Evolutionary conservation across 768 basidiomycete species (phyloP), one percentile per base, ranked within the genome.

Genomic region (Hemileccinum impolitum): DNA sequence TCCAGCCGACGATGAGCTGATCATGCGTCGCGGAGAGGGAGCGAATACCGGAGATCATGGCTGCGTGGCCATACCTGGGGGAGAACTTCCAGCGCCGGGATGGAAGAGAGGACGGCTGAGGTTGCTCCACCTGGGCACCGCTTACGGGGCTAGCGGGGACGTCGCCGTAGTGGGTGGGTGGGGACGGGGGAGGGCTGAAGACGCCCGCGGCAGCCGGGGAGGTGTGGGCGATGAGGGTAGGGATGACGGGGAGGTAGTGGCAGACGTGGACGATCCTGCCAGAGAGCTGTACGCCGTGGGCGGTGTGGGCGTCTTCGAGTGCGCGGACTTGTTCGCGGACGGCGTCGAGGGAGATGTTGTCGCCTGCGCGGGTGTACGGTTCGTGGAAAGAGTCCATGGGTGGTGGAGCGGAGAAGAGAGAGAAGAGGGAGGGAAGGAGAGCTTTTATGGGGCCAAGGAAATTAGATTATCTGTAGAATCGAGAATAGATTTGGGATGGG

Each of bases 1-100:
- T 90, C 90, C 96, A 95, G 18, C 93, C 95, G 38, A 98, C 77
- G 64, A 97, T 80, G 61, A 95, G 67, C 72, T 98, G 92, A 58
- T 95, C 87, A 68, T 95, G 89, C 0, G 88, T 87, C 12, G 82
- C 72, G 3, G 85, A 77, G 31, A 99, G 80, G 11, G 87, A 88
- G 45, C 85, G 82, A 61, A 97, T 93, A 28, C 95, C 95, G 39
- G 87, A 88, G 51, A 94, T 87, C 89, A 98, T 93, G 11, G 95
- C 95, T 9, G 90, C 81, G 64, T 98, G 96, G 15, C 94, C 94
- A 54, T 92, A 85, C 35, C 95, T 78, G 2, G 84, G 80, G 2
- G 79, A 69, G 6, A 99, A 72, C 15, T 80, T 78, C 95, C 95
- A 99, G 32, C 75, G 72, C 34, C 38, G 55, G 28, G 54, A 51